Base-by-base conservation (phyloP, 2,329 filamentous ascomycete genomes). In the Beauveria brongniartii region DNA sequence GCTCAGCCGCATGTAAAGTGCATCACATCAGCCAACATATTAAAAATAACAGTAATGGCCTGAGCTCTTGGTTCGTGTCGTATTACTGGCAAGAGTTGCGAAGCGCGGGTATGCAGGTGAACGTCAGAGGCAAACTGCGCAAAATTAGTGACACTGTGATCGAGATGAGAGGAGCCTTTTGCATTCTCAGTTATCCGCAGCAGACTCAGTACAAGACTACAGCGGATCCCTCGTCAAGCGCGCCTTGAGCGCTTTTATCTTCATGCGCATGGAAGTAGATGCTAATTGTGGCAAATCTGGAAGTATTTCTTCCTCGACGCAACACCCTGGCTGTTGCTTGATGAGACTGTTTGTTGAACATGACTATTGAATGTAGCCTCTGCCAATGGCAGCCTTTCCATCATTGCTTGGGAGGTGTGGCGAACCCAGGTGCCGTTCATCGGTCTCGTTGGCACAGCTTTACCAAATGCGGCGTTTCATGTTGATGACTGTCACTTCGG, bases 401-500 rank as follows among this genome's bases (percentile, higher is more conserved):
- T 34, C 30, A 14, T 34, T 34, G 30, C 30, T 14, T 34, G 12
- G 30, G 1, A 34, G 30, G 12, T 34, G 30, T 34, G 30, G 30
- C 12, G 4, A 34, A 34, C 12, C 14, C n/a, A 26, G 9, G 4
- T 30, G 47, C 26, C 28, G 14, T 50, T 50, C 47, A 50, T 30
- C 47, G 47, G 26, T 20, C 37, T 37, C 9, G 24, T 24, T 20
- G 16, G 46, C 46, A 9, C 18, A 34, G 34, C 16, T 37, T 30
- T 26, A 24, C 22, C 24, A 28, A 43, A 22, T 22, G 37, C 24
- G 48, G 40, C 26, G 56, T 59, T 59, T 59, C 56, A 59, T 59
- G 26, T 59, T 59, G 48, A 59, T 53, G 48, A 46, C 34, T 51
- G 30, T 24, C 24, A 18, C 46, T 24, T 58, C 47, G 55, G 55